Conservation (phyloP, 768 basidiomycete genomes). For the Termitomyces sp. region DNA sequence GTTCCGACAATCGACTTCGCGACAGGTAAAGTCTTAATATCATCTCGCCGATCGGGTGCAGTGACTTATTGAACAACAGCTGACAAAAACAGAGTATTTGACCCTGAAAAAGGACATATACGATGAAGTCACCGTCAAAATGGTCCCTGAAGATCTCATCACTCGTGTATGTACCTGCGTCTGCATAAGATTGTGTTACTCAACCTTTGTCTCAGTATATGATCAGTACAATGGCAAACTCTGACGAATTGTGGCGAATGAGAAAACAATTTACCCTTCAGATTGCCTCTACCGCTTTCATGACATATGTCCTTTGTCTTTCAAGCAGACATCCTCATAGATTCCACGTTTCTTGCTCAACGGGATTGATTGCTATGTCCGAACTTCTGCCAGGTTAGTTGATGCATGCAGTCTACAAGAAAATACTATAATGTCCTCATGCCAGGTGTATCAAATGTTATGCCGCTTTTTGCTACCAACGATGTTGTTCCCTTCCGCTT, state of each 20-base stretch:
- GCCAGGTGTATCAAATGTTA: constrained; percentile 35
- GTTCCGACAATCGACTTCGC: constrained; percentile 42
- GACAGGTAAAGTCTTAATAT: constrained; percentile 29
- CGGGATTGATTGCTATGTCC: constrained; percentile 88
- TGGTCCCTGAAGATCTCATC: constrained; percentile 86
- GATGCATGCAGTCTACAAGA: background rate
- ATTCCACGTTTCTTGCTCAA: constrained; percentile 86
- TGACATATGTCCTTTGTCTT: constrained; percentile 84
- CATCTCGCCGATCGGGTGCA: background rate
- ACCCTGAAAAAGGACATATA: constrained; percentile 77
- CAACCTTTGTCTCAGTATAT: constrained; percentile 65
- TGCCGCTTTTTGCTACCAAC: constrained; percentile 65
- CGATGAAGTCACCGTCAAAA: constrained; percentile 83
- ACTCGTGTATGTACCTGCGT: constrained; percentile 52
- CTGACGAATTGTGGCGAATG: constrained; percentile 92
- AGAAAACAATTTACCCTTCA: constrained; percentile 95
- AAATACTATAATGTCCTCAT: background rate
- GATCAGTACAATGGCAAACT: constrained; percentile 75
- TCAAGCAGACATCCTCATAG: constrained; percentile 79
- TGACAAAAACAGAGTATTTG: constrained; percentile 60
- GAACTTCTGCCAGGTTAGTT: constrained; percentile 79
- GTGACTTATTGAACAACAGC: constrained; percentile 29
- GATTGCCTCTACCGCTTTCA: constrained; percentile 83
- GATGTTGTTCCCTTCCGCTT: constrained; percentile 96
- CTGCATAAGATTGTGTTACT: background rate